Evolutionary conservation across 2,329 filamentous ascomycete species (phyloP).

Genomic region (Hypoxylon sp.): DNA sequence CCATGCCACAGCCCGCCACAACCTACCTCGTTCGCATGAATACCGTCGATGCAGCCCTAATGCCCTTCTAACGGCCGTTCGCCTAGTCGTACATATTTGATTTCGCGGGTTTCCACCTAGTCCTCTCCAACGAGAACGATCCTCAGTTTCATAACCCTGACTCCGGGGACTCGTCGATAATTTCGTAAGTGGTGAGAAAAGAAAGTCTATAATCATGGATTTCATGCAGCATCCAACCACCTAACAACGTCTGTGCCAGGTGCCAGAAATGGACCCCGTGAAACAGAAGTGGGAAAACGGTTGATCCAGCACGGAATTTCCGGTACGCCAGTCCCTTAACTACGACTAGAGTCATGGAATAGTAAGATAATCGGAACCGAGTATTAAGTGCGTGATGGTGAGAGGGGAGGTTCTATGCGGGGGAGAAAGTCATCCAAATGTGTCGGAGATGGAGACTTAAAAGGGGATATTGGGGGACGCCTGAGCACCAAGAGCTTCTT

Average conservation of each 20-base stretch:
- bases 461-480: constrained; percentile 70
- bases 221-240: constrained; percentile 23
- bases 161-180: constrained; percentile 18
- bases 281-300: constrained; percentile 20
- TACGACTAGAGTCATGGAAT: constrained; percentile 11
- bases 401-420: constrained; percentile 39
- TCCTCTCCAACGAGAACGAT: constrained; percentile 14
- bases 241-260: constrained; percentile 11
- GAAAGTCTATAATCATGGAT: constrained; percentile 35
- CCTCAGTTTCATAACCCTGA: constrained; percentile 20
- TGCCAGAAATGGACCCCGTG: constrained; percentile 21
- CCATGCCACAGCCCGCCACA: constrained; percentile 20
- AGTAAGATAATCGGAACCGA: constrained; percentile 12
- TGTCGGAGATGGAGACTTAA: constrained; percentile 52
- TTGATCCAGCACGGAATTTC: constrained; percentile 20
- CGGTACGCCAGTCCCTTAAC: constrained; percentile 13
- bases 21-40: constrained; percentile 18
- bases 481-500: constrained; percentile 67
- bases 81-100: constrained; percentile 33
- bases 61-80: constrained; percentile 27
- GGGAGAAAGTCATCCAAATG: constrained; percentile 33
- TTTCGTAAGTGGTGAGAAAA: constrained; percentile 23
- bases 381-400: constrained; percentile 31
- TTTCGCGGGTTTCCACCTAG: constrained; percentile 23
- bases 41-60: constrained; percentile 22